A percentile compares a stretch with the other conserved stretches of the same genome.
Evolutionary conservation across 768 basidiomycete species (phyloP).

Genomic region (Calocera viscosa): DNA sequence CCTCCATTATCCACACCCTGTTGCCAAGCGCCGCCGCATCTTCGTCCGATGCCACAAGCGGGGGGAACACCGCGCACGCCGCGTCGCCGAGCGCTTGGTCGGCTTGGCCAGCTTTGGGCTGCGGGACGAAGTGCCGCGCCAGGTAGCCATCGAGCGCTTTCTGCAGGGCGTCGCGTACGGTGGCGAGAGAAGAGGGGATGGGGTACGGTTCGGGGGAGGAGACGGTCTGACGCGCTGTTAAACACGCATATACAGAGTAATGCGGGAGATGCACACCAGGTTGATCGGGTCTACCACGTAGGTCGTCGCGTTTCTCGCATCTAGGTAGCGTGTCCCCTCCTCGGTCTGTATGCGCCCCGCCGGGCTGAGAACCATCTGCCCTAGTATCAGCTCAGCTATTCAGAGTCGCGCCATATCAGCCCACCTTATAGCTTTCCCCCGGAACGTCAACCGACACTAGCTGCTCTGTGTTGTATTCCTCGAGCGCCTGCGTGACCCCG

Average conservation of each 20-base stretch:
- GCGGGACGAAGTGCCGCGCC: constrained; percentile 9
- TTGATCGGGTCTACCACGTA: constrained; percentile 79
- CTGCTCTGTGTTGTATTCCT: constrained; percentile 78
- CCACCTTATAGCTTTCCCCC: constrained; percentile 59
- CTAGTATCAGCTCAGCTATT: constrained; percentile 10
- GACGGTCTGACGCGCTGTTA: constrained; percentile 8
- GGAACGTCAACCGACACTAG: constrained; percentile 80
- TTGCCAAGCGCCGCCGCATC: neutral
- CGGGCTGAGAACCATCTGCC: constrained; percentile 70
- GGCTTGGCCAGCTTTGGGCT: neutral
- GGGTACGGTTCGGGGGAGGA: neutral
- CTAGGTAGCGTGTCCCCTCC: constrained; percentile 61
- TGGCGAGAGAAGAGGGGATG: neutral
- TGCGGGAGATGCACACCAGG: constrained; percentile 36
- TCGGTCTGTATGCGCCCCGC: constrained; percentile 38
- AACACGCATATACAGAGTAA: neutral
- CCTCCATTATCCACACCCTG: constrained; percentile 11
- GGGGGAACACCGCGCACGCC: neutral
- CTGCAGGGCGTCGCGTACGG: neutral
- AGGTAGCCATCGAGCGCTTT: neutral
- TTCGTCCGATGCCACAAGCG: neutral
- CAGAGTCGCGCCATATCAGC: constrained; percentile 18
- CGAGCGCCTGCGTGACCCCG: constrained; percentile 63
- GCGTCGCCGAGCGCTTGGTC: neutral
- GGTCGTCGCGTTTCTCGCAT: constrained; percentile 63